Evolutionary conservation across 257 asterid genomes (phyloP).

Genomic region (Lycium ferocissimum): DNA sequence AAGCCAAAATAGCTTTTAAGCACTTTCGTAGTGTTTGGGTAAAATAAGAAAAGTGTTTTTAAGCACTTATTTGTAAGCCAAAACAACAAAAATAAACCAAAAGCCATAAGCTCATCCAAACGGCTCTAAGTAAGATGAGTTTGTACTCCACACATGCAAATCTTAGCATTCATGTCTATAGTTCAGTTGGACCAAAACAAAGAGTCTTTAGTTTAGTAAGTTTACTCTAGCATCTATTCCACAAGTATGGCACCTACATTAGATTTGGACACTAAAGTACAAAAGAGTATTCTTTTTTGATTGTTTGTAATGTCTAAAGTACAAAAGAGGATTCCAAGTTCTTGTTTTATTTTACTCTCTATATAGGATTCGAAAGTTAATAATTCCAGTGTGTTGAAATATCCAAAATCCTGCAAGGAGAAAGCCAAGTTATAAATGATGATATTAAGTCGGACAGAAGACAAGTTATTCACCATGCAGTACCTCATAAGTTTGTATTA

Average conservation of each 20-base stretch:
- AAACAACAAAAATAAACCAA: no score
- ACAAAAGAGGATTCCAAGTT: slow-evolving; percentile 19
- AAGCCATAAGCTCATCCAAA: no score
- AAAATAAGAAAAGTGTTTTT: no score
- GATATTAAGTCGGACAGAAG: neutral
- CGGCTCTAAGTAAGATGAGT: neutral
- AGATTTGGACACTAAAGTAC: slow-evolving; percentile 12
- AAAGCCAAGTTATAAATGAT: neutral
- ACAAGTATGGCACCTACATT: slow-evolving; percentile 10
- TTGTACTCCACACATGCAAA: neutral
- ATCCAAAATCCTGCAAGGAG: neutral
- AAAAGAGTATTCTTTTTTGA: neutral
- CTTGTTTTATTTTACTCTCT: neutral
- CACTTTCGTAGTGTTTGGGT: no score
- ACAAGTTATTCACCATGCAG: neutral
- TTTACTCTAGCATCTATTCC: slow-evolving; percentile 12
- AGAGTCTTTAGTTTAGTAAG: neutral
- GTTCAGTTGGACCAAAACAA: slow-evolving; percentile 13
- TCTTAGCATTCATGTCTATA: slow-evolving; percentile 18
- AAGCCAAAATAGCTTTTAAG: no score
- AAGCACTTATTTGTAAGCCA: no score
- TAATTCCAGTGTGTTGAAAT: neutral
- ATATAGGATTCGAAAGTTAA: neutral
- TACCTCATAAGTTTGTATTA: neutral
- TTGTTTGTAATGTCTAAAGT: neutral